Conservation (phyloP, 2,329 filamentous ascomycete species). For the Cercospora sesami region DNA sequence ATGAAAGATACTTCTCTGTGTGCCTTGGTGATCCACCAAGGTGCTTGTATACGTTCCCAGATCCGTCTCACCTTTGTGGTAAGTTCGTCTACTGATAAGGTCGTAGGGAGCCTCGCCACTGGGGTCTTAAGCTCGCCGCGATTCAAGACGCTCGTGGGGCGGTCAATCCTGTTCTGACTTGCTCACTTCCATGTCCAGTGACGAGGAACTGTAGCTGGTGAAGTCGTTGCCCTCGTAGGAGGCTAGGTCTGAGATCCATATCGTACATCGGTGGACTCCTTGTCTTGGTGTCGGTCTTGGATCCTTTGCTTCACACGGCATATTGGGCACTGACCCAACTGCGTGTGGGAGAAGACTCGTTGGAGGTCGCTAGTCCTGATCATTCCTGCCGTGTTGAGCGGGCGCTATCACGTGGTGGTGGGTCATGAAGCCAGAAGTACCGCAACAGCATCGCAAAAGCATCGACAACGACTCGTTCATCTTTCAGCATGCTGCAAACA, state of each 20-base stretch:
- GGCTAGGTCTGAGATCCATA: not conserved
- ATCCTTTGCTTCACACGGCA: not conserved
- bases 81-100: not conserved
- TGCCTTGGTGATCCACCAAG: slow-evolving; percentile 16
- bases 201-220: not conserved
- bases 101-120: not conserved
- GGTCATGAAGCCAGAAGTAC: not conserved
- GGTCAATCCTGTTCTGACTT: not conserved
- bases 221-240: not conserved
- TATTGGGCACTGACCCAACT: not conserved
- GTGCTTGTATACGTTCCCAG: slow-evolving; percentile 15
- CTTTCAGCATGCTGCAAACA: not conserved
- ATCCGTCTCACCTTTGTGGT: slow-evolving; percentile 1
- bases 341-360: not conserved
- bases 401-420: not conserved
- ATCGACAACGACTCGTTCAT: not conserved
- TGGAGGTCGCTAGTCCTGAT: not conserved
- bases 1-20: slow-evolving; percentile 15
- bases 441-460: not conserved
- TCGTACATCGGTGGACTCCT: not conserved
- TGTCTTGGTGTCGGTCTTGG: not conserved
- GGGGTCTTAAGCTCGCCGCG: not conserved
- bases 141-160: not conserved
- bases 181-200: not conserved
- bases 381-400: not conserved